Base-by-base conservation (phyloP, 2,329 filamentous ascomycete species). In the Penicillium sp. region DNA sequence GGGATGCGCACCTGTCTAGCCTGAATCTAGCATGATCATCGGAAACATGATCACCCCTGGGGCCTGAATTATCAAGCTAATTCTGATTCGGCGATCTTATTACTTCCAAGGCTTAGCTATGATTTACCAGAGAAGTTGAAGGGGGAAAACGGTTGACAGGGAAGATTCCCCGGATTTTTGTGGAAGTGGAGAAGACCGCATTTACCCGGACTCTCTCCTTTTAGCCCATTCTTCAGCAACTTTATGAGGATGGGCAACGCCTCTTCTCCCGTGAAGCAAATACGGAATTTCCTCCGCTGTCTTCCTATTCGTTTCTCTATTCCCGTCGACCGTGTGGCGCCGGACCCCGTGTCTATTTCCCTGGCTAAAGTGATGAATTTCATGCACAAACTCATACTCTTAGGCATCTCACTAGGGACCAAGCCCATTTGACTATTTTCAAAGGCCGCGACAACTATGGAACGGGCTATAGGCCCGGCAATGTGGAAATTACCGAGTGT, bases 401-500 rank as follows among this genome's bases (percentile, higher is more conserved):
- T 14, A 9, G 26, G 38, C 10, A 16, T 19, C 14, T 14, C 8
- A 31, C 25, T 11, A 38, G 22, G 8, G n/a, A 17, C 7, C 25
- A 19, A 45, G 40, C 33, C 38, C 11, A 38, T 43, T 25, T 11
- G 19, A 33, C 46, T 35, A 31, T 19, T 28, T 26, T 2, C 30
- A 43, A 55, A 28, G 49, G 50, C 62, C 61, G 62, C 58, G 60
- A 52, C 62, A 35, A 37, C 55, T 61, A 56, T 42, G 59, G 50
- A 59, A 64, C 61, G 62, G 61, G 55, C 31, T 46, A 33, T 49
- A 2, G 48, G 54, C 50, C 62, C 59, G 62, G 6, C 43, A 56
- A 56, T 53, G 41, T 42, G 42, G 43, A 44, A 43, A 42, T 22
- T 46, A 25, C 30, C 47, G 33, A 46, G 53, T n/a, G 36, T 14